Conservation (phyloP, 73 alveolate species). For the Paramecium octaurelia region DNA sequence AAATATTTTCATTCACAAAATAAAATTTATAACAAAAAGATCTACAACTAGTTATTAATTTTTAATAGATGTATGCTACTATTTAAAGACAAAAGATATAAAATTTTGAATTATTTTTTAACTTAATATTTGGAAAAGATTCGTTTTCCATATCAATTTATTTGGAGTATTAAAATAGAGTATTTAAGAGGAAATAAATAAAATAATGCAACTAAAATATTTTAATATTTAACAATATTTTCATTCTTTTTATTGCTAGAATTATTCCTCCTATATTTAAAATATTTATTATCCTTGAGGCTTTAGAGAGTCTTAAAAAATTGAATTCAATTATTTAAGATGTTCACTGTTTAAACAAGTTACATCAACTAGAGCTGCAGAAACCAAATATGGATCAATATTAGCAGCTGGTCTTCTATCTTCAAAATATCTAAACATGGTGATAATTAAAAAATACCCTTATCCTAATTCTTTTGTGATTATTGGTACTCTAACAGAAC, state of each 20-base stretch:
- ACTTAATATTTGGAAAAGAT: too few species aligned
- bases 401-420: conserved; percentile 95
- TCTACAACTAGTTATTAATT: too few species aligned
- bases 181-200: not conserved
- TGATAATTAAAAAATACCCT: conserved; percentile 53
- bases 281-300: not conserved
- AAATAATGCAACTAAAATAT: not conserved
- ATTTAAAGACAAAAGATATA: too few species aligned
- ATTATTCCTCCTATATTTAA: not conserved
- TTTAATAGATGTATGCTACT: too few species aligned
- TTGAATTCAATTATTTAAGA: not conserved
- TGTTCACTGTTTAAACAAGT: conserved; percentile 41
- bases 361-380: conserved; percentile 72
- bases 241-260: not conserved
- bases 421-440: conserved; percentile 72
- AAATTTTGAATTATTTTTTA: too few species aligned
- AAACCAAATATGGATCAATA: conserved; percentile 87
- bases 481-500: conserved; percentile 90
- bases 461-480: conserved; percentile 66
- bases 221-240: not conserved
- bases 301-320: not conserved
- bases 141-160: too few species aligned
- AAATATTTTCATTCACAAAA: too few species aligned
- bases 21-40: too few species aligned
- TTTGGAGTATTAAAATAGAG: too few species aligned